Evolutionary conservation across 2,329 filamentous ascomycete species (phyloP).

Genomic region (Ophiosphaerella narmari): DNA sequence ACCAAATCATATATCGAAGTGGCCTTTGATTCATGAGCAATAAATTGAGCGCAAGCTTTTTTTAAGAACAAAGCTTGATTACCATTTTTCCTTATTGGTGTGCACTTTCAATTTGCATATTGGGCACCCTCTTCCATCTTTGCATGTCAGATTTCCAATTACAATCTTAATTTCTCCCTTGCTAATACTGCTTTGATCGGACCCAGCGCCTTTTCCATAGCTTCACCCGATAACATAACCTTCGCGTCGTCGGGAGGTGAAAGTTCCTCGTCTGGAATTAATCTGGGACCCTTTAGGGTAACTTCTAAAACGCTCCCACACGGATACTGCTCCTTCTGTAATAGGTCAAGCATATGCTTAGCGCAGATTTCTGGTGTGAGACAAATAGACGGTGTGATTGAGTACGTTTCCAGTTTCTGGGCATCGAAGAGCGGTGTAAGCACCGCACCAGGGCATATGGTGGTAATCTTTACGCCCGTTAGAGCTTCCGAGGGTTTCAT

Average conservation of each 20-base stretch:
- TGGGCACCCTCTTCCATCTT: too few species aligned
- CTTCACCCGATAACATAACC: slow-evolving; percentile 2
- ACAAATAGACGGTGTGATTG: slow-evolving; percentile 9
- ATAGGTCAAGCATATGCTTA: slow-evolving; percentile 21
- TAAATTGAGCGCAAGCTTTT: too few species aligned
- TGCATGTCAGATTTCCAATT: slow-evolving; percentile 6
- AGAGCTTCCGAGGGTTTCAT: slow-evolving; percentile 29
- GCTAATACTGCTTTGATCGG: slow-evolving; percentile 26
- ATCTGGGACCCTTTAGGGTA: slow-evolving; percentile 19
- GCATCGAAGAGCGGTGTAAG: slow-evolving; percentile 32
- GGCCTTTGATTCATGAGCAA: too few species aligned
- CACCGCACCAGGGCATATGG: slow-evolving; percentile 33
- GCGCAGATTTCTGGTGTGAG: slow-evolving; percentile 31
- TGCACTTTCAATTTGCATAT: too few species aligned
- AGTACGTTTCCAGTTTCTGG: slow-evolving; percentile 29
- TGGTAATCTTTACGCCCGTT: slow-evolving; percentile 37
- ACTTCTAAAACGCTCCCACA: slow-evolving; percentile 34
- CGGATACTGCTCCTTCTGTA: slow-evolving; percentile 35
- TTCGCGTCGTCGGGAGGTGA: slow-evolving; percentile 15
- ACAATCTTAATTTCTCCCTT: slow-evolving; percentile 14
- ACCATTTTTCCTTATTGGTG: too few species aligned
- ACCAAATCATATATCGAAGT: too few species aligned
- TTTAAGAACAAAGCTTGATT: too few species aligned
- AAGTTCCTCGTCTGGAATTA: slow-evolving; percentile 37
- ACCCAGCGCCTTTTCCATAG: slow-evolving; percentile 14